Percentiles rank a stretch among this genome's conserved stretches.
phyloP scores from a whole-genome alignment of 106 monocot species.

The Gastrodia elata region DNA sequence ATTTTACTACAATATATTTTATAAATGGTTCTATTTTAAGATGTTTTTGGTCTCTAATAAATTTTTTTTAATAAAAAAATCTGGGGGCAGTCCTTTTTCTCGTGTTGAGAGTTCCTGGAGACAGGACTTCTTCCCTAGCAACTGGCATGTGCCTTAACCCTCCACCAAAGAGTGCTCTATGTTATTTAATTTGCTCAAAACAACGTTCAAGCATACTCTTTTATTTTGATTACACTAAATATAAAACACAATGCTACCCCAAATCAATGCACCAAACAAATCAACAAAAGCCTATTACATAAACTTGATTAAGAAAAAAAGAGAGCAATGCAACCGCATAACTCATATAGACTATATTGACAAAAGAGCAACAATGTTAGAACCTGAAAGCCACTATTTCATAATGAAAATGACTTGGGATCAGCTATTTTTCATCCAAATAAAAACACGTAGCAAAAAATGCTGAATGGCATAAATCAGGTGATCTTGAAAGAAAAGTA shows the following conservation, averaged over 20 bases:
- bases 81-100: too few relatives aligned
- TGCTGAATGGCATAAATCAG: background rate
- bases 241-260: background rate
- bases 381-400: background rate
- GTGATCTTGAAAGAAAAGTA: background rate
- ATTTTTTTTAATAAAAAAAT: too few relatives aligned
- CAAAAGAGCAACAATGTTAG: background rate
- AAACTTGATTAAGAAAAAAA: background rate
- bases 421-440: too few relatives aligned
- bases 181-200: background rate
- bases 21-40: too few relatives aligned
- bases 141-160: too few relatives aligned
- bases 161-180: too few relatives aligned
- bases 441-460: background rate
- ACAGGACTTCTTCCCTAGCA: too few relatives aligned
- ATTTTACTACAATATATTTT: too few relatives aligned
- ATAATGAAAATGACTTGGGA: background rate
- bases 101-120: too few relatives aligned
- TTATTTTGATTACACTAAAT: slow-evolving; percentile 1
- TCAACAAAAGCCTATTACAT: background rate
- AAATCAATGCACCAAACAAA: background rate
- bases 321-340: background rate
- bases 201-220: background rate
- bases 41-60: too few relatives aligned
- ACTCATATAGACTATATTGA: background rate